phyloP scores from a whole-genome alignment of 75 land plant genomes.

The Sequoiadendron giganteum region DNA sequence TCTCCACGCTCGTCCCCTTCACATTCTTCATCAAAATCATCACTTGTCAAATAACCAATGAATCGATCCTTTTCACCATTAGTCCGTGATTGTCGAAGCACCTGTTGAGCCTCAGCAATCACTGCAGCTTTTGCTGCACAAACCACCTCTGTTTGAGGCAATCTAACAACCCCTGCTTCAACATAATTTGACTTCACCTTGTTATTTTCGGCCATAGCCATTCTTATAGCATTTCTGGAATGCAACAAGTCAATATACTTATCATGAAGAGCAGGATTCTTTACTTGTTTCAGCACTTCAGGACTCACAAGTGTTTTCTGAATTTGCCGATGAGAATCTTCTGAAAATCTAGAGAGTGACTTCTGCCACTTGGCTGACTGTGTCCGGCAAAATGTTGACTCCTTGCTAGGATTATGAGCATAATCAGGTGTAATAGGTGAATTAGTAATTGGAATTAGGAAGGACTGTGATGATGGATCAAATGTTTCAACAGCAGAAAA shows the following conservation, averaged over 20 bases:
- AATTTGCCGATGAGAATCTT: neutral
- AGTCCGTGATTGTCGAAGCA: slow-evolving; percentile 24
- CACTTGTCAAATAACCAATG: slow-evolving; percentile 12
- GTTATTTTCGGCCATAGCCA: slow-evolving; percentile 6
- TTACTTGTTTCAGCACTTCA: slow-evolving; percentile 68
- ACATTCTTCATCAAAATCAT: slow-evolving; percentile 13
- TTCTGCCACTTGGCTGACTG: neutral
- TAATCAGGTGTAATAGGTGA: slow-evolving; percentile 2
- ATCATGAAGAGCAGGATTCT: slow-evolving; percentile 64
- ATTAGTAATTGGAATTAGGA: neutral
- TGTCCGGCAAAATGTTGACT: neutral
- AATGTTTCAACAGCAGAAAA: slow-evolving; percentile 60
- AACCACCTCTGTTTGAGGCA: slow-evolving; percentile 15
- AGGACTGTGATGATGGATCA: neutral
- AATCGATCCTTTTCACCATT: slow-evolving; percentile 6
- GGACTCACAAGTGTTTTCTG: slow-evolving; percentile 44
- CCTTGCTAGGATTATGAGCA: neutral
- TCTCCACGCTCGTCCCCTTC: slow-evolving; percentile 10
- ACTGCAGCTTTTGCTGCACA: slow-evolving; percentile 53
- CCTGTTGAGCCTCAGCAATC: slow-evolving; percentile 48
- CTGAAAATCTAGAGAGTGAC: slow-evolving; percentile 7
- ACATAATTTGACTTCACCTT: neutral
- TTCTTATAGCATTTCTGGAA: slow-evolving; percentile 38
- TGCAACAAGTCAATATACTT: slow-evolving; percentile 69
- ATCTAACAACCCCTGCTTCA: neutral